phyloP scores from a whole-genome alignment of 2,329 filamentous ascomycete species.

The Tolypocladium tundrense region DNA sequence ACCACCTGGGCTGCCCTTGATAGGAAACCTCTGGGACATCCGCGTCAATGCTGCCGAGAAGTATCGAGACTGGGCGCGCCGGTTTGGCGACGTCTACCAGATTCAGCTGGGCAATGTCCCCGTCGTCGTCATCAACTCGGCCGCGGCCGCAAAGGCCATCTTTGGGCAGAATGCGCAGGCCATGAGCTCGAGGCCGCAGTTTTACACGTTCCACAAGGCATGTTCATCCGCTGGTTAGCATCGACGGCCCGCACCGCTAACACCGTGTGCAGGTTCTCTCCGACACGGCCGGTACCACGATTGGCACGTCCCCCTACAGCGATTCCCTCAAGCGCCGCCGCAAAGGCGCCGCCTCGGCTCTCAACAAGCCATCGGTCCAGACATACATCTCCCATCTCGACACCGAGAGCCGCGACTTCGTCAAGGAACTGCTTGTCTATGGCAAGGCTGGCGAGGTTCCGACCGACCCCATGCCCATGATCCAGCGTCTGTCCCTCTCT shows the following conservation, averaged over 20 bases:
- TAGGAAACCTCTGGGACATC: constrained; percentile 46
- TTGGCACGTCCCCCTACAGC: constrained; percentile 57
- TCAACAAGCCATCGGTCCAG: constrained; percentile 54
- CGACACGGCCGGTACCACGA: constrained; percentile 56
- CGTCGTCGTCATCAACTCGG: constrained; percentile 45
- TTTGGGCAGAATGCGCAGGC: constrained; percentile 44
- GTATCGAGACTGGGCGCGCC: constrained; percentile 43
- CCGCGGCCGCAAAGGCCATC: constrained; percentile 36
- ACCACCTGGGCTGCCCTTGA: constrained; percentile 38
- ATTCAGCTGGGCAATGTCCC: constrained; percentile 48
- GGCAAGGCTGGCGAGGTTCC: constrained; percentile 42
- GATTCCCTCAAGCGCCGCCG: constrained; percentile 53
- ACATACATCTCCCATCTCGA: constrained; percentile 54
- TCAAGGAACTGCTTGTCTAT: constrained; percentile 48
- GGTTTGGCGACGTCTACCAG: constrained; percentile 41
- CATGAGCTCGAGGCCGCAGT: constrained; percentile 43
- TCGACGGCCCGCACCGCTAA: background rate
- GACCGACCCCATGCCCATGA: constrained; percentile 58
- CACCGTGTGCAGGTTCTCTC: constrained; percentile 39
- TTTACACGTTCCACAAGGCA: constrained; percentile 51
- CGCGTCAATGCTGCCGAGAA: constrained; percentile 44
- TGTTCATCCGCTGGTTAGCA: background rate
- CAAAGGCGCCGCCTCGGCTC: constrained; percentile 54
- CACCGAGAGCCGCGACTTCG: constrained; percentile 51
- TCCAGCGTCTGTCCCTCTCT: constrained; percentile 53